Conservation (phyloP, 768 basidiomycete species). For the Tylopilus vinaceipallidus region DNA sequence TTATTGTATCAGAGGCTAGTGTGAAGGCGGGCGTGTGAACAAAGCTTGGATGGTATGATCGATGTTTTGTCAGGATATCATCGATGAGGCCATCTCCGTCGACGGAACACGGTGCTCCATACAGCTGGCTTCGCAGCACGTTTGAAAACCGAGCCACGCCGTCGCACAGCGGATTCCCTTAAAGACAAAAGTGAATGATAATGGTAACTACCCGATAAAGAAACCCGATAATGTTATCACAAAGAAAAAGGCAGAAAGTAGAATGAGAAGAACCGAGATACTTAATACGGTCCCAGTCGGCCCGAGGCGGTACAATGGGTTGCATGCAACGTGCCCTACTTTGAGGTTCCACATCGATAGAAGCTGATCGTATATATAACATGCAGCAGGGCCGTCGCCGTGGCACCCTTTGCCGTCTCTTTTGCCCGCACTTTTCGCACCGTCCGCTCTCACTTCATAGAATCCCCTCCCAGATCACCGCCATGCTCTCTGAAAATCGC, state of each 20-base stretch:
- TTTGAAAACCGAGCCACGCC: too few species aligned
- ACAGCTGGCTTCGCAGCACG: too few species aligned
- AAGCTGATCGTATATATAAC: neutral
- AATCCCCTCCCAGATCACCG: neutral
- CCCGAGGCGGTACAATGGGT: neutral
- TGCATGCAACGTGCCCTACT: neutral
- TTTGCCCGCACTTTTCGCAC: slow-evolving; percentile 5
- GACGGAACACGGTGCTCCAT: neutral
- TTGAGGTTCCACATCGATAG: neutral
- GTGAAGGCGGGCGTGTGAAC: neutral
- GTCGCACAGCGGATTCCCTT: too few species aligned
- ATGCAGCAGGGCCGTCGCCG: neutral
- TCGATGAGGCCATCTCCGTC: neutral
- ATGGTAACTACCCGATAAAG: too few species aligned
- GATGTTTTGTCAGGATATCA: too few species aligned
- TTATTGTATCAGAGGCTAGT: too few species aligned
- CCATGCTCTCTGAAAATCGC: slow-evolving; percentile 14
- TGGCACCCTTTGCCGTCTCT: slow-evolving; percentile 1
- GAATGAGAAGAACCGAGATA: too few species aligned
- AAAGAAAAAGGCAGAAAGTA: too few species aligned
- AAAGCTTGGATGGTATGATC: neutral
- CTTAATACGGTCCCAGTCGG: neutral
- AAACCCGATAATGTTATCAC: too few species aligned
- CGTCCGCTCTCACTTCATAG: neutral
- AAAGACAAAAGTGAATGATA: too few species aligned